Conservation (phyloP, 2,329 filamentous ascomycete genomes). For the Blastomyces parvus region DNA sequence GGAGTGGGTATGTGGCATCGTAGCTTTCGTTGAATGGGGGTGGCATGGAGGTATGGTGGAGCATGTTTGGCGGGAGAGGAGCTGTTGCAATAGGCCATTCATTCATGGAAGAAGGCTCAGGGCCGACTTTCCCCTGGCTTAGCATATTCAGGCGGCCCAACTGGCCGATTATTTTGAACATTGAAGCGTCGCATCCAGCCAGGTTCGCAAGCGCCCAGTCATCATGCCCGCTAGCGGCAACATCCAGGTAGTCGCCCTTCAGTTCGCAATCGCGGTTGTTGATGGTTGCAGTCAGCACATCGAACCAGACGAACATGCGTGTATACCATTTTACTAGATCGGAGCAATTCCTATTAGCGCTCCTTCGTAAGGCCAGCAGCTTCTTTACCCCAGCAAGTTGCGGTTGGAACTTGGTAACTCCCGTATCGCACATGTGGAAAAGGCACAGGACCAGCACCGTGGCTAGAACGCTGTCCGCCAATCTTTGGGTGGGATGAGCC, state of each 20-base stretch:
- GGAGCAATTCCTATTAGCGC: conserved; percentile 51
- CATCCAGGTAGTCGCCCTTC: conserved; percentile 51
- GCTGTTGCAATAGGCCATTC: conserved; percentile 22
- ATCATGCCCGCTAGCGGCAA: conserved; percentile 54
- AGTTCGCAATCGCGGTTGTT: conserved; percentile 86
- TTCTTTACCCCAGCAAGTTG: conserved; percentile 92
- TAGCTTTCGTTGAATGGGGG: conserved; percentile 33
- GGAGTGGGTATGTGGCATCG: neutral
- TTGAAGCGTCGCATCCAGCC: conserved; percentile 72
- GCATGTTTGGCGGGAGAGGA: conserved; percentile 28
- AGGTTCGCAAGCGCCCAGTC: conserved; percentile 73
- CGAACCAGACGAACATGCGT: conserved; percentile 86
- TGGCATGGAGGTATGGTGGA: conserved; percentile 25
- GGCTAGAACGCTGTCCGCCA: conserved; percentile 77
- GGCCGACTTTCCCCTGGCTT: conserved; percentile 52
- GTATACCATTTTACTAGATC: conserved; percentile 72
- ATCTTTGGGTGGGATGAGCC: conserved; percentile 62
- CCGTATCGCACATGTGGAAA: conserved; percentile 88
- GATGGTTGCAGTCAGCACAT: conserved; percentile 82
- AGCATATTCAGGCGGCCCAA: conserved; percentile 77
- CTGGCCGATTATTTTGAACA: conserved; percentile 78
- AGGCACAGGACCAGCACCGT: conserved; percentile 82
- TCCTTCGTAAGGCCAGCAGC: conserved; percentile 66
- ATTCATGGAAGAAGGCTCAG: conserved; percentile 19
- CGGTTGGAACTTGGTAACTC: conserved; percentile 83